These are phyloP conservation scores for Angophora floribunda DNA, from an alignment of 345 rosid species.

Conservation along the genomic window DNA sequence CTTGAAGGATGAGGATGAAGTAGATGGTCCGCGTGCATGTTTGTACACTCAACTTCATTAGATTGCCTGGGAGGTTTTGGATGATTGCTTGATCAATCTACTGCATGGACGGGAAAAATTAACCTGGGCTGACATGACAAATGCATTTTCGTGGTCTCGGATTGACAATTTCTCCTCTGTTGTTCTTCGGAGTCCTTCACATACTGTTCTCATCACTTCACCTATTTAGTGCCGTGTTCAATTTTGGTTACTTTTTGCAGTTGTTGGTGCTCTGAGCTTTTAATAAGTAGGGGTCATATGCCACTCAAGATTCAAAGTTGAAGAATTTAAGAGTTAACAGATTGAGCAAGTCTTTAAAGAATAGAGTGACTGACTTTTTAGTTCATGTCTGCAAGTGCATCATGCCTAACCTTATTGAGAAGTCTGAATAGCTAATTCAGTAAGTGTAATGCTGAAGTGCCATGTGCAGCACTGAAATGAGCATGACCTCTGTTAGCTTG, in stretches of 20 bases:
- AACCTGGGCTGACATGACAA: background rate
- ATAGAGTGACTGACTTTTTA: background rate
- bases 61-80: background rate
- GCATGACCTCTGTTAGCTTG: background rate
- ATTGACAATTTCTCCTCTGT: background rate
- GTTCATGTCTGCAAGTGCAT: background rate
- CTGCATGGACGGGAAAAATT: background rate
- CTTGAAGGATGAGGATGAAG: background rate
- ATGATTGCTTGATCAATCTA: background rate
- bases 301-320: background rate
- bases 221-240: background rate
- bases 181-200: background rate
- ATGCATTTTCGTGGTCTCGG: background rate
- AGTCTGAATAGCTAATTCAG: background rate
- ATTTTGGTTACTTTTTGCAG: background rate
- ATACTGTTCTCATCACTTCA: background rate
- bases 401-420: background rate
- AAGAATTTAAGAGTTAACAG: background rate
- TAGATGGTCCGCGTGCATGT: background rate
- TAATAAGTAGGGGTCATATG: background rate
- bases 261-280: background rate
- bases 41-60: background rate
- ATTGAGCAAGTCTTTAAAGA: background rate
- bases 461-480: background rate
- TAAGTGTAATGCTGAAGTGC: background rate